Evolutionary conservation across 768 basidiomycete genomes (phyloP).

Genomic region (Daedaleopsis nitida): DNA sequence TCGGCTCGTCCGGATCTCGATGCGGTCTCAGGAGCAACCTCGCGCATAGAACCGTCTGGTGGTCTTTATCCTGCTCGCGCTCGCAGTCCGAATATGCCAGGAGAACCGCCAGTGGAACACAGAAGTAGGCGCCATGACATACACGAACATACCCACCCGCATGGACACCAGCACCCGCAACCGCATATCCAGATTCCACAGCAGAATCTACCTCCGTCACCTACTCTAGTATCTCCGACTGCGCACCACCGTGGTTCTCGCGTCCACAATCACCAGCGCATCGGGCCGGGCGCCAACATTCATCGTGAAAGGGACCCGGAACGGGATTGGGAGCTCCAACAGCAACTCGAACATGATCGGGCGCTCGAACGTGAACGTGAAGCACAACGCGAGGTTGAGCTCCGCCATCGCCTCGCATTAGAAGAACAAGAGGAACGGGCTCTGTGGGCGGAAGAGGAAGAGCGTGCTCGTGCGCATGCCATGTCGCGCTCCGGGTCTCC

Average conservation of each 20-base stretch:
- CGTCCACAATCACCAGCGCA: conserved; percentile 63
- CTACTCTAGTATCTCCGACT: conserved; percentile 30
- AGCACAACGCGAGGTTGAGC: conserved; percentile 23
- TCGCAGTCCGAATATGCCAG: conserved; percentile 25
- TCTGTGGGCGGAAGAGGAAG: conserved; percentile 18
- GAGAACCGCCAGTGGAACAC: conserved; percentile 32
- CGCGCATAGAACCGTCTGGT: conserved; percentile 34
- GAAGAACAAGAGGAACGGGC: conserved; percentile 28
- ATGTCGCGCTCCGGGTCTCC: conserved; percentile 29
- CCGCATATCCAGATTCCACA: conserved; percentile 33
- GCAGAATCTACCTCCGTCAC: conserved; percentile 33
- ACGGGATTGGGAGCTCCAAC: conserved; percentile 26
- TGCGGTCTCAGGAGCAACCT: conserved; percentile 16
- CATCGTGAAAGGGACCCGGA: conserved; percentile 50
- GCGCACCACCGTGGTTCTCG: conserved; percentile 12
- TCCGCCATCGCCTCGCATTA: conserved; percentile 14
- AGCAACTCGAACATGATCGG: conserved; percentile 28
- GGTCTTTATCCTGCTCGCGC: conserved; percentile 37
- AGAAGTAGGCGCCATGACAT: conserved; percentile 52
- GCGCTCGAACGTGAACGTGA: conserved; percentile 27
- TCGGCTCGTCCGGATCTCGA: conserved; percentile 31
- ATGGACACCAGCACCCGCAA: conserved; percentile 27
- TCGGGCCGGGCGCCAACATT: conserved; percentile 63
- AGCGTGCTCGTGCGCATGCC: conserved; percentile 16
- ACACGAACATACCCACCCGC: conserved; percentile 41